Conservation (phyloP, 164 flowering plant genomes). For the Litsea cubeba region DNA sequence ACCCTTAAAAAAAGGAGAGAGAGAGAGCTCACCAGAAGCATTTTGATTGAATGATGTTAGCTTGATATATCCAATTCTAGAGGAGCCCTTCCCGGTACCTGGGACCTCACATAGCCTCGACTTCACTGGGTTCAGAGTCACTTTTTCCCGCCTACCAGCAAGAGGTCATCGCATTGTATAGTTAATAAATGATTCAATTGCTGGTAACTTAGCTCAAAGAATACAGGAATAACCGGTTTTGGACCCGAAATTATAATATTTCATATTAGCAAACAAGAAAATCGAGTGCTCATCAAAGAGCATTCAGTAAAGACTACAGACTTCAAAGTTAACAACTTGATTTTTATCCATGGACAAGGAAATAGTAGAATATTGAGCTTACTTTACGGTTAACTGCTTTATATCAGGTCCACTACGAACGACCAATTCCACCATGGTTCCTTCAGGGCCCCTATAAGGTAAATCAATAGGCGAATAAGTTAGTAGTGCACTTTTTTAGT, state of each 20-base stretch:
- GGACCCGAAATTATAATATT: background rate
- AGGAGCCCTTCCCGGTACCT: conserved; percentile 53
- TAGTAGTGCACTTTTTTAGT: background rate
- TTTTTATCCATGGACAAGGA: background rate
- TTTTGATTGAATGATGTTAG: conserved; percentile 82
- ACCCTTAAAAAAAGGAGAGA: background rate
- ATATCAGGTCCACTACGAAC: conserved; percentile 62
- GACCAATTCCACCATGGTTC: conserved; percentile 68
- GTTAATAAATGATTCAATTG: background rate
- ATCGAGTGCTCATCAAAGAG: background rate
- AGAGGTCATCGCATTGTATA: background rate
- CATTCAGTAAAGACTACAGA: background rate
- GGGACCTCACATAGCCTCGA: conserved; percentile 71
- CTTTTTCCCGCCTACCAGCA: conserved; percentile 70
- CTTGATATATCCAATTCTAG: conserved; percentile 87
- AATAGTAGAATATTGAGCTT: conserved; percentile 20
- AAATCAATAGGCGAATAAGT: conserved; percentile 10
- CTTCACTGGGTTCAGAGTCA: conserved; percentile 82
- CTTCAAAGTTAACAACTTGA: background rate
- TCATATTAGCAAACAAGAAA: background rate
- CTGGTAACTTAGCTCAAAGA: conserved; percentile 2
- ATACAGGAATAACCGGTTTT: background rate
- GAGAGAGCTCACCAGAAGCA: conserved; percentile 58
- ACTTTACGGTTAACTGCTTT: conserved; percentile 63
- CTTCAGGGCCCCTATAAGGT: conserved; percentile 84